phyloP scores from a whole-genome alignment of 805 yeast genomes.

The Henningerozyma blattae region DNA sequence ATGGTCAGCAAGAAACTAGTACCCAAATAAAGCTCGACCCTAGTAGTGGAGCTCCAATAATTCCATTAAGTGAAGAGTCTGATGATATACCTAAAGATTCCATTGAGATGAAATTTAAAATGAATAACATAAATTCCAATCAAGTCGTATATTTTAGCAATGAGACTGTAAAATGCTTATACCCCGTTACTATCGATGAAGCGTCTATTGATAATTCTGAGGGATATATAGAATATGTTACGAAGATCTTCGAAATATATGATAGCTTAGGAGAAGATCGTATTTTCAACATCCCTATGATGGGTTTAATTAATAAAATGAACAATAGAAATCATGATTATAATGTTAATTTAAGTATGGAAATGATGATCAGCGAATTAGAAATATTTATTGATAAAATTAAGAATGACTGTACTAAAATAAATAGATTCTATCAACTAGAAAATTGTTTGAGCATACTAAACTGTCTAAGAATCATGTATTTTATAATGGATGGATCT shows the following conservation, averaged over 20 bases:
- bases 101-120: constrained; percentile 28
- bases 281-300: constrained; percentile 29
- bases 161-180: too few species aligned
- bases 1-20: too few species aligned
- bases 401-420: constrained; percentile 19
- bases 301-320: constrained; percentile 27
- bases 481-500: constrained; percentile 18
- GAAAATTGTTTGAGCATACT: constrained; percentile 40
- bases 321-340: constrained; percentile 26
- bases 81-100: constrained; percentile 7
- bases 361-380: constrained; percentile 24
- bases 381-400: constrained; percentile 23
- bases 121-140: constrained; percentile 33
- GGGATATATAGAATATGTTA: constrained; percentile 36
- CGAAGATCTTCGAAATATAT: constrained; percentile 38
- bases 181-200: constrained; percentile 31
- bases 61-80: constrained; percentile 7
- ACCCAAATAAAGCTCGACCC: too few species aligned
- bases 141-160: constrained; percentile 31
- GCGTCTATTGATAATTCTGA: constrained; percentile 31
- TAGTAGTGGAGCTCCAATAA: constrained; percentile 14
- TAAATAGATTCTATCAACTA: constrained; percentile 25
- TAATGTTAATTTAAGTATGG: constrained; percentile 26
- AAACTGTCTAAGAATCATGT: constrained; percentile 44
- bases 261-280: constrained; percentile 37